A percentile compares a stretch with the other conserved stretches of the same genome.
Evolutionary conservation across 768 basidiomycete genomes (phyloP).

Genomic region (Lactarius evosmus): DNA sequence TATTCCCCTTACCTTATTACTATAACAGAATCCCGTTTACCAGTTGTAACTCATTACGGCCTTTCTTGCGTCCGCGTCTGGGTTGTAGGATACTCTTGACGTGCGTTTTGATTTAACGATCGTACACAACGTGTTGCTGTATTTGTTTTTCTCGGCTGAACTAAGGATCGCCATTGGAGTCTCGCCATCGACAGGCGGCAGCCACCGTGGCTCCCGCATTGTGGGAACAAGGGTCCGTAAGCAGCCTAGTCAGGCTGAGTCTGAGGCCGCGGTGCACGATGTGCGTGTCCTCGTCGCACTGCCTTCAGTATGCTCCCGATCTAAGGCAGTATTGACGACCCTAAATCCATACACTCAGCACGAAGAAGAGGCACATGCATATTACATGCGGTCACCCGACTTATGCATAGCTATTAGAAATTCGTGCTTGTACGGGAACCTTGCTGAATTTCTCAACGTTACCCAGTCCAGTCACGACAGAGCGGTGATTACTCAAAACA

Average conservation of each 20-base stretch:
- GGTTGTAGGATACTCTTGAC: constrained; percentile 16
- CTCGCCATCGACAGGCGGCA: constrained; percentile 17
- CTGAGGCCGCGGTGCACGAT: constrained; percentile 1
- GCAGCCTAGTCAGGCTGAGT: constrained; percentile 10
- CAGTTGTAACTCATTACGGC: background rate
- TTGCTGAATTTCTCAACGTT: constrained; percentile 1
- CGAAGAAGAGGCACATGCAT: constrained; percentile 12
- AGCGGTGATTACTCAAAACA: constrained; percentile 7
- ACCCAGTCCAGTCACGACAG: constrained; percentile 2
- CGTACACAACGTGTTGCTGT: constrained; percentile 16
- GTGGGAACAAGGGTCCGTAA: constrained; percentile 14
- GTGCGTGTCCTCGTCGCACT: constrained; percentile 4
- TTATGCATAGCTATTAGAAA: constrained; percentile 1
- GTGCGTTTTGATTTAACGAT: constrained; percentile 14
- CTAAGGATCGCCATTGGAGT: constrained; percentile 12
- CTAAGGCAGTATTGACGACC: constrained; percentile 12
- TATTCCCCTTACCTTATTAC: constrained; percentile 22
- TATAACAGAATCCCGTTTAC: constrained; percentile 11
- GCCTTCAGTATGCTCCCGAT: constrained; percentile 12
- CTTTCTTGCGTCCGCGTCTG: constrained; percentile 2
- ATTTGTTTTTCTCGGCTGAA: constrained; percentile 22
- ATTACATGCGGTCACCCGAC: constrained; percentile 18
- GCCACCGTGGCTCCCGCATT: constrained; percentile 12
- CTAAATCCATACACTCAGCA: constrained; percentile 3
- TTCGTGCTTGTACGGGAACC: background rate